phyloP scores from a whole-genome alignment of 345 rosid genomes.

The Pistacia atlantica region DNA sequence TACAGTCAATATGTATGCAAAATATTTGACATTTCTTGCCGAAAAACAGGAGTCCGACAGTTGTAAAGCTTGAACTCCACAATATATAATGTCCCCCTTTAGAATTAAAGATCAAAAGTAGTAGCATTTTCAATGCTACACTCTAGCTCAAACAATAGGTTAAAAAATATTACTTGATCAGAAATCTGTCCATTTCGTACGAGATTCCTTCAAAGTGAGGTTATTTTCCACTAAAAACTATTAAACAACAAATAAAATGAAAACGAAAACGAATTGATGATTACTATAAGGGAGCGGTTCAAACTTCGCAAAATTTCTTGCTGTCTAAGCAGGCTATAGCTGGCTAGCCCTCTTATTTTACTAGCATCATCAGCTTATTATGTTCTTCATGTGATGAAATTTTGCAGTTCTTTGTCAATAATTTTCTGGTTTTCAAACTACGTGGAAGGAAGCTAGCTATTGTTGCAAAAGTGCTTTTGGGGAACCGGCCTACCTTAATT shows the following conservation, averaged over 20 bases:
- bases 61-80: neutral
- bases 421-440: neutral
- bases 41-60: neutral
- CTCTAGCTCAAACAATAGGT: neutral
- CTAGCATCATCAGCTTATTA: neutral
- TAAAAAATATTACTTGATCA: neutral
- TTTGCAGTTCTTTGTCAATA: neutral
- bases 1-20: neutral
- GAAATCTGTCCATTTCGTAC: too few species aligned
- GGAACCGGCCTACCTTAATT: slow-evolving; percentile 23
- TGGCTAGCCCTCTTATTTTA: neutral
- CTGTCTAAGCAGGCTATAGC: neutral
- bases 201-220: too few species aligned
- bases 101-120: neutral
- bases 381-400: neutral
- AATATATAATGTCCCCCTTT: neutral
- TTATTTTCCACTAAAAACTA: too few species aligned
- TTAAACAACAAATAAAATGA: too few species aligned
- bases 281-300: neutral
- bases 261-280: too few species aligned
- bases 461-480: slow-evolving; percentile 2
- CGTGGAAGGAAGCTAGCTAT: neutral
- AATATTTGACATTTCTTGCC: neutral
- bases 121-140: neutral
- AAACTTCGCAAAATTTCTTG: neutral